Evolutionary conservation across 306 rosid species (phyloP).

Genomic region (Acacia acuminata): DNA sequence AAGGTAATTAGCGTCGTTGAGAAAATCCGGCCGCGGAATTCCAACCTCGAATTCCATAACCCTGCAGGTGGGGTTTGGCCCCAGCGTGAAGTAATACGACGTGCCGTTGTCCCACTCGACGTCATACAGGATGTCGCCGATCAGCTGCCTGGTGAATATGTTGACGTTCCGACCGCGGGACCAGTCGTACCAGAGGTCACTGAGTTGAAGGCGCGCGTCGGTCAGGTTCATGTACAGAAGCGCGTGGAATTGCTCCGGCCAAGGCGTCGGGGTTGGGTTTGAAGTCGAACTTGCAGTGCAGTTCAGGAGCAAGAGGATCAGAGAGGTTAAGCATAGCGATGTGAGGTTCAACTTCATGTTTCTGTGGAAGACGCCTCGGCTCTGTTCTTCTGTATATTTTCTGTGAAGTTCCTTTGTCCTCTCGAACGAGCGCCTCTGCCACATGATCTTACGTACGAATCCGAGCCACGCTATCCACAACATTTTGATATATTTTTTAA

Average conservation of each 20-base stretch:
- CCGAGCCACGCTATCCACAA: not conserved
- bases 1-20: constrained; percentile 48
- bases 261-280: constrained; percentile 41
- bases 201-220: constrained; percentile 33
- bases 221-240: constrained; percentile 49
- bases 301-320: not conserved
- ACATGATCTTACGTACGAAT: no score
- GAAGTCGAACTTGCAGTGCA: not conserved
- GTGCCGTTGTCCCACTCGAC: constrained; percentile 64
- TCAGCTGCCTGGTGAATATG: constrained; percentile 45
- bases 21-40: constrained; percentile 51
- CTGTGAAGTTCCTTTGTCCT: not conserved
- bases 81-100: constrained; percentile 47
- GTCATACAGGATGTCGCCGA: constrained; percentile 36
- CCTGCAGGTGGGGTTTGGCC: constrained; percentile 21
- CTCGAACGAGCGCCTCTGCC: no score
- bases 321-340: not conserved
- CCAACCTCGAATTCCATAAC: constrained; percentile 42
- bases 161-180: constrained; percentile 48
- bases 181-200: constrained; percentile 65
- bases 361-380: not conserved
- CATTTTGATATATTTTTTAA: no score
- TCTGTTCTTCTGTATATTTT: not conserved
- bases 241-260: constrained; percentile 64
- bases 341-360: not conserved